Percentiles rank a stretch among this genome's conserved stretches.
Conservation (phyloP, 129 eudicot genomes). For the Chrysanthemum makinoi region DNA sequence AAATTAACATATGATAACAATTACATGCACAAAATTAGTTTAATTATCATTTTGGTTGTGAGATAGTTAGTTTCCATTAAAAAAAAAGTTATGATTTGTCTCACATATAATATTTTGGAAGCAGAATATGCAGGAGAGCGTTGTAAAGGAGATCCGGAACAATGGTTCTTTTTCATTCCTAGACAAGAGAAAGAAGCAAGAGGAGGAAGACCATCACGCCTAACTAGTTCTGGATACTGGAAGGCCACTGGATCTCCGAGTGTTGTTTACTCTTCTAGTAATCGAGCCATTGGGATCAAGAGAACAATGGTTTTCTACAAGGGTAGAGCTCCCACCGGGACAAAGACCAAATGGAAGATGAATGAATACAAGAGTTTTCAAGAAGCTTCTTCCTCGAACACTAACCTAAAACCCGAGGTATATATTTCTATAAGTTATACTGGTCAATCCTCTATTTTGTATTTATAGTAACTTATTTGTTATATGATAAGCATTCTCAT, state of each 20-base stretch:
- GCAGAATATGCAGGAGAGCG: slow-evolving; percentile 56
- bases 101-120: background rate
- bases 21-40: background rate
- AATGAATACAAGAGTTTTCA: slow-evolving; percentile 56
- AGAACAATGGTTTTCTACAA: slow-evolving; percentile 67
- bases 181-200: slow-evolving; percentile 54
- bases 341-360: slow-evolving; percentile 74
- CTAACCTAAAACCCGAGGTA: slow-evolving; percentile 37
- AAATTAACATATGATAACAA: background rate
- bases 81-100: too few relatives aligned
- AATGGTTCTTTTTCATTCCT: slow-evolving; percentile 73
- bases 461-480: background rate
- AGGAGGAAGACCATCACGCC: slow-evolving; percentile 64
- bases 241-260: slow-evolving; percentile 72
- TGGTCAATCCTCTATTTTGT: background rate
- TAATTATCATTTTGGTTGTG: too few relatives aligned
- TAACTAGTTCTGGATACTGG: slow-evolving; percentile 59
- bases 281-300: slow-evolving; percentile 47
- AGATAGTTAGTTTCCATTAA: too few relatives aligned
- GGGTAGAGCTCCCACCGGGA: slow-evolving; percentile 61
- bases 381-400: slow-evolving; percentile 29
- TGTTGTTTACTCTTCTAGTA: slow-evolving; percentile 46
- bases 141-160: slow-evolving; percentile 48
- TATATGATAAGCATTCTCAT: background rate
- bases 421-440: background rate